Evolutionary conservation across 148 eudicot species (phyloP), one percentile per base, ranked within the genome.

Genomic region (Amaranthus cruentus): DNA sequence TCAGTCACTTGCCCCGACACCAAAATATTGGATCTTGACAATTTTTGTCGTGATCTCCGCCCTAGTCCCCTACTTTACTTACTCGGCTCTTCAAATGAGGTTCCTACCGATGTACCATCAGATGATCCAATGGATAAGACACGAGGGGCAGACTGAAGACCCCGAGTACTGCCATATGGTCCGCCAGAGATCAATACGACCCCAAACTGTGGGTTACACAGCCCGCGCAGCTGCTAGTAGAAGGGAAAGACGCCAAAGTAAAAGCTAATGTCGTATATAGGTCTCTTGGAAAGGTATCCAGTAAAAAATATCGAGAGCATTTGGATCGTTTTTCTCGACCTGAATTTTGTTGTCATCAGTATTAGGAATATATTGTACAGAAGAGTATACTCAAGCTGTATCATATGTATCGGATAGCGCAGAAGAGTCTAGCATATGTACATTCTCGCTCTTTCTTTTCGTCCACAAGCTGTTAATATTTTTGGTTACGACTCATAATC

Each of bases 31-130:
- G 93, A 8, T 91, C 1, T 77, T 79, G 53, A 86, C 88, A 9
- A 21, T 87, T 63, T 84, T 83, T 15, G 91, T 84, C 10, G 96
- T 91, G 64, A 13, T 87, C 54, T 70, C 93, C 2, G 87, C 96
- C 38, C 68, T 95, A 55, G 50, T 86, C 44, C 98, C 98, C 3
- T 91, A 95, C 72, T 81, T 85, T 51, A 64, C 80, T 3, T 90
- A 81, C 81, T 64, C 88, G 2, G 81, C 92, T 14, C 67, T 95
- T 21, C 97, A 90, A 64, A 83, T 88, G 90, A 72, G 91, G 57
- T 95, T 90, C 75, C 74, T 91, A 73, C 98, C 98, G 5, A 85
- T 86, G 91, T 95, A 90, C 82, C 97, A 95, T 73, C 88, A 85
- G 6, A 85, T 83, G 92, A 84, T 95, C 72, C 98, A 90, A 75